Conservation (phyloP, 164 flowering plant species). For the Sextonia rubra region DNA sequence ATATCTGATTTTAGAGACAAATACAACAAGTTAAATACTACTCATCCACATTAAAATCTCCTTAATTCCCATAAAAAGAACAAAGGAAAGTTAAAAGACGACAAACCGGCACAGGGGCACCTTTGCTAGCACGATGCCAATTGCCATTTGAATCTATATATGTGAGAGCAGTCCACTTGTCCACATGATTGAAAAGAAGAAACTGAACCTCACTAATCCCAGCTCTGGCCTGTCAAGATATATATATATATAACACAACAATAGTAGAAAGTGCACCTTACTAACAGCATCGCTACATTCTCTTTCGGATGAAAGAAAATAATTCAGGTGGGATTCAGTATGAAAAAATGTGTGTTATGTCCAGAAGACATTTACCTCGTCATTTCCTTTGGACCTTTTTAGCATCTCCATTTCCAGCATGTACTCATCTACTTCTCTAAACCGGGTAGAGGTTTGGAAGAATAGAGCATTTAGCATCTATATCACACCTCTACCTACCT, state of each 20-base stretch:
- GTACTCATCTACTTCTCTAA: too few relatives aligned
- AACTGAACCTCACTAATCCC: conserved; percentile 37
- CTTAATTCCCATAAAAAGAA: background rate
- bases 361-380: too few relatives aligned
- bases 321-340: too few relatives aligned
- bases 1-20: conserved; percentile 19
- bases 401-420: too few relatives aligned
- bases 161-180: conserved; percentile 40
- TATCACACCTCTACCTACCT: too few relatives aligned
- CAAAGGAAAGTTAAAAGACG: background rate
- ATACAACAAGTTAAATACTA: background rate
- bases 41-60: background rate
- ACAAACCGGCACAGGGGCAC: conserved; percentile 40
- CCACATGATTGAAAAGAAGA: conserved; percentile 38
- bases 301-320: too few relatives aligned
- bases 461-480: too few relatives aligned
- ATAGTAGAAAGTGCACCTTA: too few relatives aligned
- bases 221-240: conserved; percentile 27
- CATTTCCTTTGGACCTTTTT: too few relatives aligned
- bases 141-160: conserved; percentile 29
- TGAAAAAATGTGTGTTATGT: too few relatives aligned
- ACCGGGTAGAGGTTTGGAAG: too few relatives aligned
- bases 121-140: conserved; percentile 44
- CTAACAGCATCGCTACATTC: too few relatives aligned
- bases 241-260: background rate